A percentile compares a stretch with the other conserved stretches of the same genome.
Conservation (phyloP, 2,329 filamentous ascomycete genomes). For the Diplodia sapinea region DNA sequence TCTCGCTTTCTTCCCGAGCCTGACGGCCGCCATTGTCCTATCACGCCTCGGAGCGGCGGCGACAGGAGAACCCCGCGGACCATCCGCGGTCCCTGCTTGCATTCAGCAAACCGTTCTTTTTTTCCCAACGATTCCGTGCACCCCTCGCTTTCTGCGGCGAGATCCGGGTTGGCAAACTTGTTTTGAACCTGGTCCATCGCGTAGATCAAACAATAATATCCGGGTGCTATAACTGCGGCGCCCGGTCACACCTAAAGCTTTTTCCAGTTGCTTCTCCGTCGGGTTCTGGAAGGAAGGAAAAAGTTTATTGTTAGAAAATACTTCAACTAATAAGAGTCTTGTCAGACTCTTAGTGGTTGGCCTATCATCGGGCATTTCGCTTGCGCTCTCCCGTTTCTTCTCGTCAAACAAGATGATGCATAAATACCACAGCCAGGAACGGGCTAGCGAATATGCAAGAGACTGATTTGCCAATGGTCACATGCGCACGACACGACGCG, state of each 20-base stretch:
- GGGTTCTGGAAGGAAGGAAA: neutral
- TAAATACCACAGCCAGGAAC: neutral
- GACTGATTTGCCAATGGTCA: neutral
- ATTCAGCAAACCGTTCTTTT: too few relatives aligned
- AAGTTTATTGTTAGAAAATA: too few relatives aligned
- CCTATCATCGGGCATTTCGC: too few relatives aligned
- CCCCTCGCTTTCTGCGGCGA: neutral
- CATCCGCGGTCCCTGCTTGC: neutral
- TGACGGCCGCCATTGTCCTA: neutral
- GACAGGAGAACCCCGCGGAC: too few relatives aligned
- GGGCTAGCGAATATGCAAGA: neutral
- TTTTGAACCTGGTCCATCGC: neutral
- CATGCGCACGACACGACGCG: too few relatives aligned
- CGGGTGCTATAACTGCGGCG: neutral
- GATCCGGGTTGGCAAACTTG: neutral
- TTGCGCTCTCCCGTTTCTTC: neutral
- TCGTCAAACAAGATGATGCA: neutral
- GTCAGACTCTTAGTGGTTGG: too few relatives aligned
- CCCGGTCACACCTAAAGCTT: neutral
- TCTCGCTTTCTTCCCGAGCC: too few relatives aligned
- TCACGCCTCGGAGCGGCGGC: neutral
- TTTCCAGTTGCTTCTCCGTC: neutral
- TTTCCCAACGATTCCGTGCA: too few relatives aligned
- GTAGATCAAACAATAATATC: constrained; percentile 6
- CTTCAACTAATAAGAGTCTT: too few relatives aligned